Evolutionary conservation across 345 rosid genomes (phyloP).

Genomic region (Salix koriyanagi): DNA sequence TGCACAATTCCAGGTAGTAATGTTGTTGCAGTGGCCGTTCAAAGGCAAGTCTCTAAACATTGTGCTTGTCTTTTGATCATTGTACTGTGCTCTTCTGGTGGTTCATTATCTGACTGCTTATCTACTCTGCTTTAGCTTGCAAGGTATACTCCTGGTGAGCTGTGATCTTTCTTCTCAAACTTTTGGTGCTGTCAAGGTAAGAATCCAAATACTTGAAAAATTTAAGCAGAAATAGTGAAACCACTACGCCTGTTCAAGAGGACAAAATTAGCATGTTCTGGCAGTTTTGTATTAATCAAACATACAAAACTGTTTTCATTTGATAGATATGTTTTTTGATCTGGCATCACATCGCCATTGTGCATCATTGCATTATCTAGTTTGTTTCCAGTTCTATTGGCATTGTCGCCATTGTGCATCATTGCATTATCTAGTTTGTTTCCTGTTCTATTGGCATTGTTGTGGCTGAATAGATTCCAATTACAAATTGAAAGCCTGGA

Average conservation of each 20-base stretch:
- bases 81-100: background rate
- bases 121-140: slow-evolving; percentile 47
- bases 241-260: background rate
- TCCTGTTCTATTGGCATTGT: background rate
- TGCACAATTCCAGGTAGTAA: slow-evolving; percentile 48
- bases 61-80: background rate
- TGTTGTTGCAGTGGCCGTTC: slow-evolving; percentile 67
- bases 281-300: too few species aligned
- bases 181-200: slow-evolving; percentile 64
- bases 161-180: slow-evolving; percentile 49
- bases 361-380: background rate
- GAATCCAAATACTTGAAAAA: background rate
- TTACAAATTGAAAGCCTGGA: background rate
- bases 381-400: background rate
- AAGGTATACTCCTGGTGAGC: slow-evolving; percentile 63
- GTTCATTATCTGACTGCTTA: slow-evolving; percentile 12
- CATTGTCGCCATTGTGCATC: background rate
- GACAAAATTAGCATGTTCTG: too few species aligned
- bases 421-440: background rate
- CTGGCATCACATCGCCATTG: too few species aligned
- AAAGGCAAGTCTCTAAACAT: slow-evolving; percentile 44
- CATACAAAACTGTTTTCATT: too few species aligned
- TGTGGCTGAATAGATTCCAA: background rate
- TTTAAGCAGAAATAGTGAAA: background rate
- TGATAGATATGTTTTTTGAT: too few species aligned